A percentile compares a stretch with the other conserved stretches of the same genome.
phyloP scores from a whole-genome alignment of 1,284 basidiomycete genomes.

The Calocybe gambosa region DNA sequence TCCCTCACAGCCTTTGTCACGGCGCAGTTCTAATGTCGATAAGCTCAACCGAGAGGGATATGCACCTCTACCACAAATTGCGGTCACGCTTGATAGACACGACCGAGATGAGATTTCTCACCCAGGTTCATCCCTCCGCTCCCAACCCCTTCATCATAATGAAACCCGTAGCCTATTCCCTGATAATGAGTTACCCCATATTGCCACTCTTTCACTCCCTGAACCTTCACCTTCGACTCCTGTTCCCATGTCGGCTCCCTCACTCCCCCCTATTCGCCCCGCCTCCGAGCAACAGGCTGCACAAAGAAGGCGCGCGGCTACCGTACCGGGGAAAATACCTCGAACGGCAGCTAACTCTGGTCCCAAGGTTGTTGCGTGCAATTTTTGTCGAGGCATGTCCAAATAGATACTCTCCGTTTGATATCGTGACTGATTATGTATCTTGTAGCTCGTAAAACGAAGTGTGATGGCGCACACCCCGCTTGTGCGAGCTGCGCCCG shows the following conservation, averaged over 20 bases:
- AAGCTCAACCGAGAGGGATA: conserved; percentile 34
- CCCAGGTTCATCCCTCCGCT: conserved; percentile 25
- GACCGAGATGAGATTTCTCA: conserved; percentile 32
- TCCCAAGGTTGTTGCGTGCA: conserved; percentile 78
- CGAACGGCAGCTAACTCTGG: conserved; percentile 61
- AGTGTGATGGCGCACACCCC: conserved; percentile 75
- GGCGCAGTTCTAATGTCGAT: conserved; percentile 56
- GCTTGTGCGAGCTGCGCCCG: conserved; percentile 73
- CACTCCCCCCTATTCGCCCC: conserved; percentile 54
- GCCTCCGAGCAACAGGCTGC: conserved; percentile 55
- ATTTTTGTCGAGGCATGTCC: conserved; percentile 70
- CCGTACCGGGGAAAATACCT: conserved; percentile 54
- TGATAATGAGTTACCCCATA: conserved; percentile 64
- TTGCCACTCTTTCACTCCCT: conserved; percentile 57
- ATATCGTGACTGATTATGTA: neutral
- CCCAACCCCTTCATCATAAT: conserved; percentile 21
- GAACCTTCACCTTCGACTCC: conserved; percentile 47
- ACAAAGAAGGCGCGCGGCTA: conserved; percentile 60
- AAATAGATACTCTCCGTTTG: neutral
- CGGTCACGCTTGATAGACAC: conserved; percentile 31
- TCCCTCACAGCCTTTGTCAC: conserved; percentile 49
- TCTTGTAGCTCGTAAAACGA: conserved; percentile 70
- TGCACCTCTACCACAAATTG: conserved; percentile 32
- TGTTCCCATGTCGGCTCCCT: conserved; percentile 52
- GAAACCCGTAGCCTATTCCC: conserved; percentile 39